A percentile compares a stretch with the other conserved stretches of the same genome.
Evolutionary conservation across 495 filamentous ascomycete species (phyloP).

Genomic region (Rostrohypoxylon terebratum): DNA sequence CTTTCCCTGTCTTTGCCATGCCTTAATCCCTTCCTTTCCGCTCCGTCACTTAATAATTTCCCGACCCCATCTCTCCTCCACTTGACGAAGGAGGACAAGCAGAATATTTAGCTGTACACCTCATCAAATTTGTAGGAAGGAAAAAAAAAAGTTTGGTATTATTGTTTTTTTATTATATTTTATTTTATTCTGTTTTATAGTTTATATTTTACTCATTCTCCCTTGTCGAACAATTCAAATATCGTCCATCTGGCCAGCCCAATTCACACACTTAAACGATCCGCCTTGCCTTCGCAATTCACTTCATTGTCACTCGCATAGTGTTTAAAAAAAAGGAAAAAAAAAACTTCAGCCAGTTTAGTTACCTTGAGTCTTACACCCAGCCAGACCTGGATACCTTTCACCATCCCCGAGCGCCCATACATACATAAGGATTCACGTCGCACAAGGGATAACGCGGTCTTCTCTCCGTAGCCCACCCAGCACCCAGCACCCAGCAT

Average conservation of each 20-base stretch:
- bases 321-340: too few species aligned
- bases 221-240: conserved; percentile 22
- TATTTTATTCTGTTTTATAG: conserved; percentile 29
- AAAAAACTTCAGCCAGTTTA: neutral
- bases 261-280: conserved; percentile 13
- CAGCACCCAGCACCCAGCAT: neutral
- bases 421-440: conserved; percentile 38
- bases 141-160: conserved; percentile 34
- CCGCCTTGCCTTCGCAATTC: conserved; percentile 7
- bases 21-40: conserved; percentile 47
- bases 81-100: conserved; percentile 39
- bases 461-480: conserved; percentile 28
- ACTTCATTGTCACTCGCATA: conserved; percentile 20
- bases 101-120: conserved; percentile 39
- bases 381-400: neutral
- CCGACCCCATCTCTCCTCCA: conserved; percentile 47
- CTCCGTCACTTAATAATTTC: conserved; percentile 50
- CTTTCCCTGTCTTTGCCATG: conserved; percentile 47
- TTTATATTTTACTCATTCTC: conserved; percentile 4
- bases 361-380: neutral
- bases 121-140: conserved; percentile 38
- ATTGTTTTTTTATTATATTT: conserved; percentile 38
- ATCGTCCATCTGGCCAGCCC: conserved; percentile 16
- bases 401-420: neutral
- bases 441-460: conserved; percentile 38